Evolutionary conservation across 2,329 filamentous ascomycete genomes (phyloP), one percentile per base, ranked within the genome.

Genomic region (Teratosphaeria destructans): DNA sequence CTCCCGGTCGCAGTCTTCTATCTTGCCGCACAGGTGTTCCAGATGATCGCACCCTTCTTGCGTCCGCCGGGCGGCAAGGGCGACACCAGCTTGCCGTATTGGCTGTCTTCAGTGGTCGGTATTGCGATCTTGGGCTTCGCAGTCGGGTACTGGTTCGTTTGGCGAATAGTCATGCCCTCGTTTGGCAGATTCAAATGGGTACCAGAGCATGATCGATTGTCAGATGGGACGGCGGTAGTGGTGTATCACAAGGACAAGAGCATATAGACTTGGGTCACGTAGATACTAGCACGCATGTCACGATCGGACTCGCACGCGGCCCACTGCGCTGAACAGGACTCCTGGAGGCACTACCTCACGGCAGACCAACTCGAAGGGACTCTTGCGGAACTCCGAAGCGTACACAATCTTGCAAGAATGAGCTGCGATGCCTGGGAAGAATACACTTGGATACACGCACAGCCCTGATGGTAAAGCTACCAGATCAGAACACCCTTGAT

Each of bases 1-100:
- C 72, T 80, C 2, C 79, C 79, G 0, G 77, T 82, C 6, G 75
- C 75, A 4, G 60, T 79, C 27, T 81, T 82, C 71, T 82, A 82
- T 73, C 73, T 80, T 39, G 70, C 81, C 52, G 78, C 75, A 67
- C 81, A 82, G 63, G 66, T 81, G 54, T 82, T 80, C 68, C 74
- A 82, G 56, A 76, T 78, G 5, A 65, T 81, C 57, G 79, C 79
- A 4, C 79, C 80, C 0, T 81, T 81, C 64, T 72, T 82, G 10
- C 79, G 80, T 0, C 79, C 80, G 0, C 71, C 69, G 1, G 73
- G 72, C 0, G 77, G 74, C 19, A 72, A 81, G 57, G 80, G 75
- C 64, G 82, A 82, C 67, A 69, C 79, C 49, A 70, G 72, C n/a
- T 68, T 82, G 52, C 79, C 80, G 0, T 82, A 82, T 69, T 82